A percentile compares a stretch with the other conserved stretches of the same genome.
phyloP scores from a whole-genome alignment of 1,284 basidiomycete species.

The Waitea zeae region DNA sequence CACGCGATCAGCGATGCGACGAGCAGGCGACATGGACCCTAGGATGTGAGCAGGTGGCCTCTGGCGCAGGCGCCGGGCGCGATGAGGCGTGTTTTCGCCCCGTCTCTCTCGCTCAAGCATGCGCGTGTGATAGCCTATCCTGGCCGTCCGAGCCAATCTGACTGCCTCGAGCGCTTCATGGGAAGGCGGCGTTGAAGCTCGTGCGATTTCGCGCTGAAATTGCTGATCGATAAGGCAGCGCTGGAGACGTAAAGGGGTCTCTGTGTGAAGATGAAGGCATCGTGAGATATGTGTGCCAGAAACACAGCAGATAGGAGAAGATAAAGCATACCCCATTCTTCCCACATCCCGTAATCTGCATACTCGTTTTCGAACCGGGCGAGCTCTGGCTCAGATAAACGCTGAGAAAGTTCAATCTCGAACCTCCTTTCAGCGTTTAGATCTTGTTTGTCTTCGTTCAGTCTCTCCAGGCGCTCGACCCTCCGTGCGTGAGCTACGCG shows the following conservation, averaged over 20 bases:
- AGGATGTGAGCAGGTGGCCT: constrained; percentile 47
- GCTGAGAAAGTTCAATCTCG: constrained; percentile 21
- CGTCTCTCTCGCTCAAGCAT: constrained; percentile 37
- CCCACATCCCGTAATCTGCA: constrained; percentile 5
- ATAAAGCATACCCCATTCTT: constrained; percentile 24
- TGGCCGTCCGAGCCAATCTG: constrained; percentile 35
- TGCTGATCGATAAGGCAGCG: too few species aligned
- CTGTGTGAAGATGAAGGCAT: constrained; percentile 8
- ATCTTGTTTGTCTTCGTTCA: constrained; percentile 23
- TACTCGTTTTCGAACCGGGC: constrained; percentile 12
- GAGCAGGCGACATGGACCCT: too few species aligned
- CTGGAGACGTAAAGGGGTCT: too few species aligned
- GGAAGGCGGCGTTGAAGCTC: constrained; percentile 22
- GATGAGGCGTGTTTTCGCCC: constrained; percentile 36
- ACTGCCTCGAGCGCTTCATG: constrained; percentile 25
- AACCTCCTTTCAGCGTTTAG: constrained; percentile 36
- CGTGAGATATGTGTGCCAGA: neutral
- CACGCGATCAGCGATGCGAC: too few species aligned
- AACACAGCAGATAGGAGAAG: neutral
- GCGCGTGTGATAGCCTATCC: constrained; percentile 41
- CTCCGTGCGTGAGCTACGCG: constrained; percentile 29
- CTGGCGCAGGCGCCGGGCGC: constrained; percentile 25
- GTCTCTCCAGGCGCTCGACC: constrained; percentile 13
- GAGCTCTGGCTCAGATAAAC: constrained; percentile 7
- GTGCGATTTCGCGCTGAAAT: constrained; percentile 16